Base-by-base conservation (phyloP, 345 rosid species). In the Luvunga scandens region DNA sequence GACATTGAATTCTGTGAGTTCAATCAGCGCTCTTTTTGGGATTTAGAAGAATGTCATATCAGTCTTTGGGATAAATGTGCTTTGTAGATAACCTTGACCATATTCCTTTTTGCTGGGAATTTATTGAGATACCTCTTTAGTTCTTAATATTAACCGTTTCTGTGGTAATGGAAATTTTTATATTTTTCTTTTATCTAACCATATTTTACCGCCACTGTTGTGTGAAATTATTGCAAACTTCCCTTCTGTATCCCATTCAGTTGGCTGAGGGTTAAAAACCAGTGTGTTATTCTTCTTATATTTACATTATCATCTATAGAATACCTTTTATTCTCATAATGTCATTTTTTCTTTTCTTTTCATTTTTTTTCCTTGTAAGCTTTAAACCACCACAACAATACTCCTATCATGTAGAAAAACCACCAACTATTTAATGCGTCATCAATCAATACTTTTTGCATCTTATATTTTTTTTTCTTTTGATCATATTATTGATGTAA, bases 1-100 rank as follows among this genome's bases (percentile, higher is more conserved):
- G 79, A 94, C 98, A 6, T 84, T 96, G 79, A 88, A 78, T 76
- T 79, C 89, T 66, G 99, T 96, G 81, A 89, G 97, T 81, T 69
- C 55, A 74, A 72, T 63, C 27, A 53, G 9, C 66, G 31, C 68
- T 72, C 36, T 56, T 71, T 38, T 76, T 61, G 25, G 53, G 76
- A 42, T 55, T n/a, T 5, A 16, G 28, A 55, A 25, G 33, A 68
- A 9, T 56, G 36, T 56, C 12, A 36, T 38, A n/a, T 31, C 25
- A 66, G 56, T 53, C 71, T 60, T 48, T 75, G 65, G 33, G 28
- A 65, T 36, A 13, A 22, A 57, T 8, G 53, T 59, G 25, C 74
- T 64, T 66, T 56, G 38, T n/a, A 13, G 68, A 28, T 13, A 73
- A 34, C 9, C 9, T 70, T 75, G 57, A 50, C 25, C n/a, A 36